phyloP scores from a whole-genome alignment of 1,139 yeast genomes.

The Geotrichum candidum region DNA sequence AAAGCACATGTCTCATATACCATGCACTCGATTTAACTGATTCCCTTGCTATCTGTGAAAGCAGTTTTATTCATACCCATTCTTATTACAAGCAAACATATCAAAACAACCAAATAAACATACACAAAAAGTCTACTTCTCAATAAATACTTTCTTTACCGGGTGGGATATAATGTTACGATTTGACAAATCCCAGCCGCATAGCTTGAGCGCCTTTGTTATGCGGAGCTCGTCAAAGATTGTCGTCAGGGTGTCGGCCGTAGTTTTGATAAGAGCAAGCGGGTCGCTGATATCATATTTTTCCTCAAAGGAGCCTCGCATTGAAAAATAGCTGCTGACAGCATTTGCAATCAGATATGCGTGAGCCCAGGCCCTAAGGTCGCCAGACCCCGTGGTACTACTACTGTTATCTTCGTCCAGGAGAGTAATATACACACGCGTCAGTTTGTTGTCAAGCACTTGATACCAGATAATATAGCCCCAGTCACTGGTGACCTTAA shows the following conservation, averaged over 20 bases:
- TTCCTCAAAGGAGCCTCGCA: background rate
- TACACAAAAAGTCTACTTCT: background rate
- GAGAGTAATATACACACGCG: constrained; percentile 24
- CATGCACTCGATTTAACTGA: background rate
- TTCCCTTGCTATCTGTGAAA: background rate
- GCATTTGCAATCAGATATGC: constrained; percentile 29
- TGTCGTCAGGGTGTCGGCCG: constrained; percentile 22
- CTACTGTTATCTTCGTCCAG: constrained; percentile 10
- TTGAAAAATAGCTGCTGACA: background rate
- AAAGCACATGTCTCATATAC: background rate
- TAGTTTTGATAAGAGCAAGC: constrained; percentile 23
- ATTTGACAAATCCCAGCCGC: constrained; percentile 28
- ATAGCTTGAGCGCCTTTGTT: constrained; percentile 21
- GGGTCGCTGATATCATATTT: constrained; percentile 13
- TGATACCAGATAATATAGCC: constrained; percentile 25
- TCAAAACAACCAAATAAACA: background rate
- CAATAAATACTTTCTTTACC: constrained; percentile 12
- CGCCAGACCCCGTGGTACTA: constrained; percentile 20
- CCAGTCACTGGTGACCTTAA: constrained; percentile 8
- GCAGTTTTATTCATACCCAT: background rate
- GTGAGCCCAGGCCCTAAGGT: constrained; percentile 33
- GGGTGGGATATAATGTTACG: constrained; percentile 10
- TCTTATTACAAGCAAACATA: background rate
- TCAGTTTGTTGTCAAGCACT: constrained; percentile 10
- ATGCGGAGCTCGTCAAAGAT: constrained; percentile 27